Conservation (phyloP, 2,329 filamentous ascomycete species). For the Incumbomyces delicatus region DNA sequence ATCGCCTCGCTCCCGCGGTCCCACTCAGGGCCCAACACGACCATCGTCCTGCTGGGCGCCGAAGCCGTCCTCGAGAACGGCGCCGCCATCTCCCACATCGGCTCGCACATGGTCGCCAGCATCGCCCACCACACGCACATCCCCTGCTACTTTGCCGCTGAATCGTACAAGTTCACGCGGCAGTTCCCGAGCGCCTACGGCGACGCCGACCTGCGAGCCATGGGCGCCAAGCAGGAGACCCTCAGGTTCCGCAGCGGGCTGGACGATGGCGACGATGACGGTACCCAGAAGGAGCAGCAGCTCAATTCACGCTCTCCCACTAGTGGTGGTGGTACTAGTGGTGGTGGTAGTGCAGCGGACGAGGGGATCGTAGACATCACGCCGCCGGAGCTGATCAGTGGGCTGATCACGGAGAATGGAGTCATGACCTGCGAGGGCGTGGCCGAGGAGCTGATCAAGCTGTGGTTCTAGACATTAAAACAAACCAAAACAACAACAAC, state of each 20-base stretch:
- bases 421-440: constrained; percentile 55
- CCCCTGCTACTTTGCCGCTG: constrained; percentile 81
- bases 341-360: constrained; percentile 9
- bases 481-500: too few species aligned
- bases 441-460: constrained; percentile 58
- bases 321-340: too few species aligned
- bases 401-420: constrained; percentile 55
- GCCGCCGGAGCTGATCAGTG: constrained; percentile 53
- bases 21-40: not conserved
- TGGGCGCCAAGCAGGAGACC: constrained; percentile 69
- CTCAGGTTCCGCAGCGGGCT: constrained; percentile 55
- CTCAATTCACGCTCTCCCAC: too few species aligned
- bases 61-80: constrained; percentile 93
- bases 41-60: constrained; percentile 45
- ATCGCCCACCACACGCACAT: constrained; percentile 64
- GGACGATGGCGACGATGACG: constrained; percentile 30
- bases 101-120: constrained; percentile 75
- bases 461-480: constrained; percentile 36
- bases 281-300: constrained; percentile 28
- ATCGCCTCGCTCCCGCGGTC: constrained; percentile 54
- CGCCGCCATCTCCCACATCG: constrained; percentile 80
- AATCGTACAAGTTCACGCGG: constrained; percentile 94
- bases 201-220: constrained; percentile 26
- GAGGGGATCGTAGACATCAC: constrained; percentile 37
- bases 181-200: constrained; percentile 61